These are phyloP conservation scores for Saccharomycopsis malanga DNA, from an alignment of 805 yeast species.

Conservation along the genomic window DNA sequence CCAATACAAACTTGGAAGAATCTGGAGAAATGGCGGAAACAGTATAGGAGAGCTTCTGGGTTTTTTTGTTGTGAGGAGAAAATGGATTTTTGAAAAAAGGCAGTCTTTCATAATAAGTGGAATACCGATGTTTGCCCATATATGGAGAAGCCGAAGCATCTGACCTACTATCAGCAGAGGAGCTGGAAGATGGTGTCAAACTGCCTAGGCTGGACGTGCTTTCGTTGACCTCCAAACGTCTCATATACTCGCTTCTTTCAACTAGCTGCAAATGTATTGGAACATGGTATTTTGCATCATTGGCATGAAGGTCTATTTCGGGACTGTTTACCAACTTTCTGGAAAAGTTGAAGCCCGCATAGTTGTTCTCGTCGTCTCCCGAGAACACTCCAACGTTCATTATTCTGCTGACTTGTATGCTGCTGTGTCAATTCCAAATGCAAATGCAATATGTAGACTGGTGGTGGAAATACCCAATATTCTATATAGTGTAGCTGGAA, in stretches of 20 bases:
- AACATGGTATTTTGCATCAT: background rate
- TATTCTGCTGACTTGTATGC: too few relatives aligned
- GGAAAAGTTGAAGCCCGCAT: background rate
- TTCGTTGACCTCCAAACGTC: constrained; percentile 3
- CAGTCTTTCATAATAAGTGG: constrained; percentile 20
- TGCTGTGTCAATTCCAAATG: too few relatives aligned
- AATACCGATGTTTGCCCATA: constrained; percentile 18
- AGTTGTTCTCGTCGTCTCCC: background rate
- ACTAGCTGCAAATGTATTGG: constrained; percentile 18
- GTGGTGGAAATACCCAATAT: too few relatives aligned
- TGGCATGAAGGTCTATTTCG: background rate
- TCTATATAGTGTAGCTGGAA: too few relatives aligned
- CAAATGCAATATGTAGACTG: too few relatives aligned
- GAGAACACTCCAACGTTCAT: background rate
- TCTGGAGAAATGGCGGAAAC: constrained; percentile 58
- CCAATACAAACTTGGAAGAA: constrained; percentile 53
- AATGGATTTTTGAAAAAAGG: constrained; percentile 21
- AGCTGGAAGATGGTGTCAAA: background rate
- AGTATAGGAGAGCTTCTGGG: constrained; percentile 26
- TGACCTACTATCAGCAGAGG: background rate
- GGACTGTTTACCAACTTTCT: background rate
- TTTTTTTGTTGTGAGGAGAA: constrained; percentile 8
- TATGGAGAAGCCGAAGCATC: background rate
- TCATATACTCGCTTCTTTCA: constrained; percentile 20
- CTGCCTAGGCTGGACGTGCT: constrained; percentile 10